Conservation (phyloP, 345 rosid genomes). For the Reutealis trisperma region DNA sequence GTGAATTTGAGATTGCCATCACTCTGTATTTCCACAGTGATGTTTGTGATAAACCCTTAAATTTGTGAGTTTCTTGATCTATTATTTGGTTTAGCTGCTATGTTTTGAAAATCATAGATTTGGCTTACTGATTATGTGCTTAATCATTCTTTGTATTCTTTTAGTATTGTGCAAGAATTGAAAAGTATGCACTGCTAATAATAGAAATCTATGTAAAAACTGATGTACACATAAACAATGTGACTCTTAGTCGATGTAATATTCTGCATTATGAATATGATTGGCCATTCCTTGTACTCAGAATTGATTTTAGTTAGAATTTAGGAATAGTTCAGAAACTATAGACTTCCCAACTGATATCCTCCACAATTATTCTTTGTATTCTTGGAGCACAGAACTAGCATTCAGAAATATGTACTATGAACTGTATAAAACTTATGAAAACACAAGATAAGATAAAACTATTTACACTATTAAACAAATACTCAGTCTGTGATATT, state of each 20-base stretch:
- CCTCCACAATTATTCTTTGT: neutral
- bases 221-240: neutral
- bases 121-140: neutral
- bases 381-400: neutral
- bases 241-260: neutral
- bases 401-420: neutral
- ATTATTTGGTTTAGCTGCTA: neutral
- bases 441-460: no score
- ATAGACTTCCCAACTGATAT: neutral
- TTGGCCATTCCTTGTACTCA: neutral
- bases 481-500: neutral
- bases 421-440: neutral
- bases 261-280: neutral
- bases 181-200: neutral
- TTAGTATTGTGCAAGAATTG: neutral
- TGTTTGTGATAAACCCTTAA: constrained; percentile 36
- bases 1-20: constrained; percentile 42
- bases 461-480: neutral
- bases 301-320: neutral
- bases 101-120: neutral
- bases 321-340: neutral
- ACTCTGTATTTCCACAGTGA: constrained; percentile 35
- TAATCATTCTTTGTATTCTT: neutral
- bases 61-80: constrained; percentile 23
- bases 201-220: neutral